These are phyloP conservation scores for Ophiostoma tasmaniense DNA, from an alignment of 2,329 filamentous ascomycete species.

Conservation along the genomic window DNA sequence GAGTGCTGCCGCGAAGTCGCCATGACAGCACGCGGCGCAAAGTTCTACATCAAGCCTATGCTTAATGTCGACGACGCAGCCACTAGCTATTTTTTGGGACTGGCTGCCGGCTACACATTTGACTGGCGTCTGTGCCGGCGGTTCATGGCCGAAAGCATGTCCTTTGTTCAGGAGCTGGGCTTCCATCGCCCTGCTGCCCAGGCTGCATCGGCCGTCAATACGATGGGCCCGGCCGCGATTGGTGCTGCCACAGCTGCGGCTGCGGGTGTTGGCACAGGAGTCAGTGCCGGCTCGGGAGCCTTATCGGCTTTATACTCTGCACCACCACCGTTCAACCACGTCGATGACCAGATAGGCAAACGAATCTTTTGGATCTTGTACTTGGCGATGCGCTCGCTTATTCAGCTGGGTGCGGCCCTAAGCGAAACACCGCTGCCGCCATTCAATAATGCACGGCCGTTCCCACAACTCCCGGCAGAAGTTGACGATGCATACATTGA, in stretches of 20 bases:
- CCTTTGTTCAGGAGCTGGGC: constrained; percentile 58
- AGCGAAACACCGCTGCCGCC: constrained; percentile 68
- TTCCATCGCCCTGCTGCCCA: constrained; percentile 40
- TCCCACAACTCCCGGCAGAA: constrained; percentile 70
- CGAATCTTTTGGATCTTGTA: constrained; percentile 81
- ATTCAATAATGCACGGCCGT: constrained; percentile 60
- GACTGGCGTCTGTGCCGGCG: constrained; percentile 59
- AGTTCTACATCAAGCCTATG: constrained; percentile 38
- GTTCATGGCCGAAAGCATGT: constrained; percentile 65
- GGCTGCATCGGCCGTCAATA: background rate
- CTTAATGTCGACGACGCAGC: constrained; percentile 49
- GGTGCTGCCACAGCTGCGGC: constrained; percentile 3
- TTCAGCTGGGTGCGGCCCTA: constrained; percentile 65
- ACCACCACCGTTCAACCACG: constrained; percentile 43
- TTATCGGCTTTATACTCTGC: background rate
- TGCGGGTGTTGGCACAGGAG: background rate
- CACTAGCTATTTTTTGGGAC: constrained; percentile 66
- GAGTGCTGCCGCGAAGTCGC: constrained; percentile 64
- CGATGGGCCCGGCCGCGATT: background rate
- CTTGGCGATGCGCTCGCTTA: constrained; percentile 64
- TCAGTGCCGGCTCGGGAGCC: background rate
- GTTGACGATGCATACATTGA: constrained; percentile 79
- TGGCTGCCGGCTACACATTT: constrained; percentile 59
- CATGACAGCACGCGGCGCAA: constrained; percentile 54
- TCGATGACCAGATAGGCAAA: constrained; percentile 65